A percentile compares a stretch with the other conserved stretches of the same genome.
These are phyloP conservation scores for Asterochloris sp. DNA, from an alignment of 139 green algal genomes.

Conservation along the genomic window DNA sequence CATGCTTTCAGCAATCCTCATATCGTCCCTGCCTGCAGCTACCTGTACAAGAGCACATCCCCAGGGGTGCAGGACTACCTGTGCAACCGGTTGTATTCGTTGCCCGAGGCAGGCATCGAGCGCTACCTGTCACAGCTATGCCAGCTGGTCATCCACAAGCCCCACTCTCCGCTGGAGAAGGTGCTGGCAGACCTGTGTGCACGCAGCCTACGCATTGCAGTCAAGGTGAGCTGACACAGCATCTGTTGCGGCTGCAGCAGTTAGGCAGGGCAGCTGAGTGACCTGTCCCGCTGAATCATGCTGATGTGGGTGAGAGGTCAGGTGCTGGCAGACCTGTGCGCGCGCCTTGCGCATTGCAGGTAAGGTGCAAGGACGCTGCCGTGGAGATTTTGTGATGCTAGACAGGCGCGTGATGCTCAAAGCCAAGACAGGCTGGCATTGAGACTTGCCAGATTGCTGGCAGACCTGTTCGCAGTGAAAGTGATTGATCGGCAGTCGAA, in stretches of 20 bases:
- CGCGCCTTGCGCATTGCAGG: background rate
- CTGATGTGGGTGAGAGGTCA: no score
- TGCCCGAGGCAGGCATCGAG: conserved; percentile 75
- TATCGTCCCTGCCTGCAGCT: conserved; percentile 43
- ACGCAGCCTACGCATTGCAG: conserved; percentile 74
- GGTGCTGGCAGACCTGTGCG: no score
- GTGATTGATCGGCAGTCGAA: no score
- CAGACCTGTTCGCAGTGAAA: no score
- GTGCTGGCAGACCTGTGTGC: conserved; percentile 77
- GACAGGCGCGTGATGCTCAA: no score
- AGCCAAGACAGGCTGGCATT: no score
- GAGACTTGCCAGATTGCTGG: no score
- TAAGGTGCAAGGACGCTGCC: background rate
- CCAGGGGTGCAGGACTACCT: conserved; percentile 85
- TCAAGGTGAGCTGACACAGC: conserved; percentile 63
- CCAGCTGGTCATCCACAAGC: conserved; percentile 63
- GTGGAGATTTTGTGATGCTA: no score
- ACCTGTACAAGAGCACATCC: conserved; percentile 72
- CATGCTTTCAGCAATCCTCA: background rate
- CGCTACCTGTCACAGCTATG: conserved; percentile 87
- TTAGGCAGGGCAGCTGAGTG: no score
- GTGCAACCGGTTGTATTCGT: conserved; percentile 79
- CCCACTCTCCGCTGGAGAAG: conserved; percentile 60
- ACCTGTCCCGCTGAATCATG: no score
- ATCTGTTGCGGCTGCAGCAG: no score